Base-by-base conservation (phyloP, 2,329 filamentous ascomycete genomes). In the Setomelanomma holmii region DNA sequence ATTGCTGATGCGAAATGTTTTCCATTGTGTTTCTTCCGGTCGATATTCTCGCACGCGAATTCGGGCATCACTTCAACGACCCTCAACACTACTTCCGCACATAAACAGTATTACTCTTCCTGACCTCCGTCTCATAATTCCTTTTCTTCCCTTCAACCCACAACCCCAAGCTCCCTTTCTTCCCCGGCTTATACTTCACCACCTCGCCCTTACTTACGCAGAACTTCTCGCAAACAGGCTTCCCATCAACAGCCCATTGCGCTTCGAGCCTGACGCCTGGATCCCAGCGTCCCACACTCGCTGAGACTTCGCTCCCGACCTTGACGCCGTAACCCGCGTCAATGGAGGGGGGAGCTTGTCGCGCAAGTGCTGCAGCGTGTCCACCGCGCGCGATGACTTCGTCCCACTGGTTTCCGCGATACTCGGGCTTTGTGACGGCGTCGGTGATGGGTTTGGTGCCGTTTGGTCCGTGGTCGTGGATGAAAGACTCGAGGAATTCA, bases 241-340 rank as follows among this genome's bases (percentile, higher is more conserved):
- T 63, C 2, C 68, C 63, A 49, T 72, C 56, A 1, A 74, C 42
- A 12, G 65, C 12, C 73, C 73, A 75, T 51, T 74, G 67, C 34
- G 67, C 73, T 27, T 64, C 54, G 0, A 76, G 58, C 38, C 39
- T 53, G 2, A 76, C 67, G 16, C 73, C 74, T 3, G 74, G 73
- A 54, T 76, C 73, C 73, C 73, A 76, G 1, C 67, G 60, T 1
- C 74, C 74, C 2, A 70, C 65, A 45, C 40, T 68, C 2, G 61
- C 57, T n/a, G 41, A 21, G 3, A 58, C 21, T 5, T 45, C 34
- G 8, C 47, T 40, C 3, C 45, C 55, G 2, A 60, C 51, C 4
- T 36, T 40, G n/a, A 45, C 49, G 12, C 49, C 33, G 8, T 43
- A 47, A 4, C 55, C 44, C 0, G 23, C 51, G 1, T 61, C 19